Conservation (phyloP, 495 filamentous ascomycete species). For the Tuber aestivum region DNA sequence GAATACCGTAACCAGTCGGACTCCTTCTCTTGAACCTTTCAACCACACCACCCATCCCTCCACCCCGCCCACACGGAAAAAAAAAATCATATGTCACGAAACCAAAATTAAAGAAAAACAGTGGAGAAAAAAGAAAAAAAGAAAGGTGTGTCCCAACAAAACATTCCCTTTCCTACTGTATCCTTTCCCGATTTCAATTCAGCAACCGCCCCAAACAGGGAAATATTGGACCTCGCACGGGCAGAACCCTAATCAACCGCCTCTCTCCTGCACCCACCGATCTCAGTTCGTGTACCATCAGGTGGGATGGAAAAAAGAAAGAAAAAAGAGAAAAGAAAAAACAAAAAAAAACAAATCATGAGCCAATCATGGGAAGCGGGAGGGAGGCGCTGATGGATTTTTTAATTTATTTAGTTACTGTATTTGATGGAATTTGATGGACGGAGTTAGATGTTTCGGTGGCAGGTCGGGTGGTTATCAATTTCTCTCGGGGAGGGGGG, state of each 20-base stretch:
- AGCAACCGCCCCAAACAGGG: not conserved
- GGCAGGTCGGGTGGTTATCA: not conserved
- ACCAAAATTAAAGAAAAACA: constrained; percentile 22
- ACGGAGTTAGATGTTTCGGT: not conserved
- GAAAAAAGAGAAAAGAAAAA: not conserved
- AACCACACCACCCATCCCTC: constrained; percentile 2
- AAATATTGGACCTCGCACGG: not conserved
- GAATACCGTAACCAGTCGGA: not conserved
- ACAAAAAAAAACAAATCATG: not conserved
- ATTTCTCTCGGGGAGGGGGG: constrained; percentile 22
- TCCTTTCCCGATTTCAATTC: not conserved
- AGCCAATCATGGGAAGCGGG: not conserved
- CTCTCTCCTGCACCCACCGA: not conserved
- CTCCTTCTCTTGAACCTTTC: not conserved
- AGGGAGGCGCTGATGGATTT: not conserved
- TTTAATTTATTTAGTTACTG: not conserved
- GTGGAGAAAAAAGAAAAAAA: not conserved
- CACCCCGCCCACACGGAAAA: constrained; percentile 4
- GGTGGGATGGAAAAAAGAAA: not conserved
- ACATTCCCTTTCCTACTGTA: not conserved
- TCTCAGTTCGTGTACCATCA: not conserved
- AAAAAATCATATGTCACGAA: constrained; percentile 24
- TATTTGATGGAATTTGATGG: not conserved
- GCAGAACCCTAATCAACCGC: not conserved
- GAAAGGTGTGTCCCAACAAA: constrained; percentile 27